These are phyloP conservation scores for Pinus tabuliformis DNA, from an alignment of 75 land plant species.

Conservation along the genomic window DNA sequence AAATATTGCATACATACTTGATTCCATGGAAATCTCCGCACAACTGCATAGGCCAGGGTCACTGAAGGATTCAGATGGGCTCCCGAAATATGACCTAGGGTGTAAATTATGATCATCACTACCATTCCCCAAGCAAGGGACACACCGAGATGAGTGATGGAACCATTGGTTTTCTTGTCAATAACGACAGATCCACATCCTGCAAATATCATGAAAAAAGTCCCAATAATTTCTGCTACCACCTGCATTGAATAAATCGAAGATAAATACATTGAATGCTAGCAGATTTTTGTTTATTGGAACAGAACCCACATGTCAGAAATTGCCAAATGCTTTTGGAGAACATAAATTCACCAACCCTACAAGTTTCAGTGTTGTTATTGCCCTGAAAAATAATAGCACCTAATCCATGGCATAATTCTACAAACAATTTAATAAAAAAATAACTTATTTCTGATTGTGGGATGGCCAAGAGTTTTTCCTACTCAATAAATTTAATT, in stretches of 20 bases:
- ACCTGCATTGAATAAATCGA: slow-evolving; percentile 14
- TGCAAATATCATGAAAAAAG: slow-evolving; percentile 38
- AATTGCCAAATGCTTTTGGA: too few species aligned
- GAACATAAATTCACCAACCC: too few species aligned
- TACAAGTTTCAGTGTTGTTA: too few species aligned
- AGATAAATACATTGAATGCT: too few species aligned
- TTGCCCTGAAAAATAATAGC: too few species aligned
- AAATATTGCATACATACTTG: slow-evolving; percentile 12
- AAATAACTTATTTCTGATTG: too few species aligned
- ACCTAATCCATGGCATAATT: too few species aligned
- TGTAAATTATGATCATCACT: slow-evolving; percentile 28
- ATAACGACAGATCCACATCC: slow-evolving; percentile 35
- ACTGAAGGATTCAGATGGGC: slow-evolving; percentile 64
- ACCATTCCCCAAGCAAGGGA: slow-evolving; percentile 40
- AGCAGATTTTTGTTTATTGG: too few species aligned
- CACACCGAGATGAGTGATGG: slow-evolving; percentile 25
- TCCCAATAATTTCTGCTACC: slow-evolving; percentile 44
- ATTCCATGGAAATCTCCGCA: slow-evolving; percentile 31
- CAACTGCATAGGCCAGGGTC: slow-evolving; percentile 47
- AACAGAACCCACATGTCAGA: too few species aligned
- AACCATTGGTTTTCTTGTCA: slow-evolving; percentile 9
- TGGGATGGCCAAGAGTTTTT: too few species aligned
- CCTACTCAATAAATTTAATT: too few species aligned
- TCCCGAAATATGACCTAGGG: slow-evolving; percentile 56
- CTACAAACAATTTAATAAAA: too few species aligned